Evolutionary conservation across 495 filamentous ascomycete species (phyloP), one percentile per base, ranked within the genome.

Genomic region (Penicillium riverlandense): DNA sequence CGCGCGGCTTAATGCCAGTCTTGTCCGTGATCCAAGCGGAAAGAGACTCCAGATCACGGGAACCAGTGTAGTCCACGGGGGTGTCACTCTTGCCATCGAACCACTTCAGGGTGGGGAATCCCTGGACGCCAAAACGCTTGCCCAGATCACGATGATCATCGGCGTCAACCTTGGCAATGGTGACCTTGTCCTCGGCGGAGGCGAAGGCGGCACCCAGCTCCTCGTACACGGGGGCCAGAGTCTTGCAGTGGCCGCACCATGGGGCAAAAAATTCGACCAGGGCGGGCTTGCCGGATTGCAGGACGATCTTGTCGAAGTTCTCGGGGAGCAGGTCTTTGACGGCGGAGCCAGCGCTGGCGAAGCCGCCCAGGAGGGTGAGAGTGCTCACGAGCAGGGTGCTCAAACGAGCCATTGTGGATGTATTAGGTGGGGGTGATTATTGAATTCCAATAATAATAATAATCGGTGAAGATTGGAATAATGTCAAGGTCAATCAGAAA

Each of bases 231-330:
- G 92, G 92, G 14, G 90, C 94, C 8, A 98, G 85, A 48, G 69
- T 96, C 75, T 97, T 97, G 86, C 92, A 98, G 78, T 98, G 88
- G 37, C 94, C 94, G 66, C 94, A 98, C 92, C 92, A 98, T 45
- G 92, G 92, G 38, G 92, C 92, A 66, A 96, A 98, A 78, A 98
- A 98, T 63, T 98, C 92, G 47, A 98, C 92, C 31, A 98, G 80
- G 0, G 94, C 89, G 28, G 94, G 94, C 72, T 95, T 97, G 61
- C 88, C 88, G 43, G 86, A 90, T 58, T 92, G 76, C 29, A 97
- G 77, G 47, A 96, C 88, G 41, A 94, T 76, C 8, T 83, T 67
- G 67, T 96, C 90, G 63, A 97, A 96, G 70, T 96, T 96, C 48
- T 65, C 67, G 43, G 91, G 89, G 49, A 85, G 80, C 41, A 97